Evolutionary conservation across 805 yeast genomes (phyloP), one percentile per base, ranked within the genome.

Genomic region (Priceomyces haplophilus): DNA sequence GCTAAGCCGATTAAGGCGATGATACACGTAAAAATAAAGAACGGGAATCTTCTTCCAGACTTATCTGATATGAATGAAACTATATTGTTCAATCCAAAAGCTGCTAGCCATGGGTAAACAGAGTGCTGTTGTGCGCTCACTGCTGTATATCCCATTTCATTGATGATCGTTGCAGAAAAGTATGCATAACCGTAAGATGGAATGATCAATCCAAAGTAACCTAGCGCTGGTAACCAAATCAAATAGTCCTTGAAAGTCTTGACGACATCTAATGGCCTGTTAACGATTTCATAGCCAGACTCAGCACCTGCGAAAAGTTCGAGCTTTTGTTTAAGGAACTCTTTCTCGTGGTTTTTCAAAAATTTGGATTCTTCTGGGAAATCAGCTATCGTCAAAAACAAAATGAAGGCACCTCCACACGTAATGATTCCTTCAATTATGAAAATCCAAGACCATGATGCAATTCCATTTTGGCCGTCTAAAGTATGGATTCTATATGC

Each of bases 71-170:
- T 48, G 45, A 71, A 65, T 0, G 95, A 91, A n/a, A 75, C 48
- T 3, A 78, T 53, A 64, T 83, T 80, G 34, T 83, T 76, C 25
- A 76, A 66, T 4, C 83, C 88, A 55, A 88, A 84, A 0, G 95
- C 86, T 21, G 75, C 66, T 33, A 86, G 70, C 90, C 95, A 88
- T 16, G 96, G 95, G 51, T 88, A 89, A 38, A 88, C 86, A 0
- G 95, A 84, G 64, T 82, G 83, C 42, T 83, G 76, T 61, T 88
- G 88, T 7, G 95, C 91, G 43, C 76, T 69, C 53, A 80, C 83
- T 2, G 87, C 82, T 2, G 87, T 74, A 68, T 82, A 73, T 16
- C 85, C 83, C 66, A 83, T 67, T 32, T 75, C 62, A 40, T 67
- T 67, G 56, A 83, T 80, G 56, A 83, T 83, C 23, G 83, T 69